phyloP scores from a whole-genome alignment of 2,329 filamentous ascomycete genomes.

The Nothophaeocryptopus gaeumannii region DNA sequence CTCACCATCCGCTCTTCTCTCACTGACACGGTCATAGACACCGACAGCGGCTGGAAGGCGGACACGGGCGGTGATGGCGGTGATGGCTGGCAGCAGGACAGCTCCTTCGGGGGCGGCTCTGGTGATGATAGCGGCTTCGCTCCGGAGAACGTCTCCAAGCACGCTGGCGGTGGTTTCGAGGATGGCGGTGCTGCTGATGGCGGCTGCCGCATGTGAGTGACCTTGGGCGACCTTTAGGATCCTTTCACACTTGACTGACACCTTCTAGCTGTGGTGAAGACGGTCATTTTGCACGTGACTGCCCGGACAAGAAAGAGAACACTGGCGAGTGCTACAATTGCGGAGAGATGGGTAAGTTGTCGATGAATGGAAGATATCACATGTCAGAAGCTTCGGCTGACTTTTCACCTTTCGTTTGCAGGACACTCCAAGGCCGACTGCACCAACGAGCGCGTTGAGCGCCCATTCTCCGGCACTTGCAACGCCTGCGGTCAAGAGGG shows the following conservation, averaged over 20 bases:
- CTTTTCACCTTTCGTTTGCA: slow-evolving; percentile 5
- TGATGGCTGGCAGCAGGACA: slow-evolving; percentile 16
- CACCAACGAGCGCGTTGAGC: slow-evolving; percentile 53
- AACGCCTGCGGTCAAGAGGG: slow-evolving; percentile 52
- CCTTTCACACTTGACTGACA: slow-evolving; percentile 28
- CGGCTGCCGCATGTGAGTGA: slow-evolving; percentile 45
- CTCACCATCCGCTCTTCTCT: not conserved
- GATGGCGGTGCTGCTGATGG: slow-evolving; percentile 23
- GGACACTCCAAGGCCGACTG: slow-evolving; percentile 65
- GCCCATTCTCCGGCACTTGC: slow-evolving; percentile 57
- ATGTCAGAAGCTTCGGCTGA: not conserved
- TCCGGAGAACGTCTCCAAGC: slow-evolving; percentile 30
- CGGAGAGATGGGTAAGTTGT: slow-evolving; percentile 35
- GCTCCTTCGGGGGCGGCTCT: slow-evolving; percentile 1
- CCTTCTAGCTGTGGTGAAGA: slow-evolving; percentile 39
- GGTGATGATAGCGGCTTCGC: slow-evolving; percentile 19
- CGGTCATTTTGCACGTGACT: slow-evolving; percentile 50
- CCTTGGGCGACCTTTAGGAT: not conserved
- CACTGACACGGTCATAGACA: slow-evolving; percentile 13
- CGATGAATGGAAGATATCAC: too few species aligned
- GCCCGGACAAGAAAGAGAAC: slow-evolving; percentile 42
- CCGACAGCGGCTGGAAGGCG: slow-evolving; percentile 23
- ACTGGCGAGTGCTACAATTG: slow-evolving; percentile 58
- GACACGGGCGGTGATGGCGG: slow-evolving; percentile 15
- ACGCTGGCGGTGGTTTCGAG: slow-evolving; percentile 25